Conservation (phyloP, 805 yeast species). For the Metschnikowia drakensbergensis region DNA sequence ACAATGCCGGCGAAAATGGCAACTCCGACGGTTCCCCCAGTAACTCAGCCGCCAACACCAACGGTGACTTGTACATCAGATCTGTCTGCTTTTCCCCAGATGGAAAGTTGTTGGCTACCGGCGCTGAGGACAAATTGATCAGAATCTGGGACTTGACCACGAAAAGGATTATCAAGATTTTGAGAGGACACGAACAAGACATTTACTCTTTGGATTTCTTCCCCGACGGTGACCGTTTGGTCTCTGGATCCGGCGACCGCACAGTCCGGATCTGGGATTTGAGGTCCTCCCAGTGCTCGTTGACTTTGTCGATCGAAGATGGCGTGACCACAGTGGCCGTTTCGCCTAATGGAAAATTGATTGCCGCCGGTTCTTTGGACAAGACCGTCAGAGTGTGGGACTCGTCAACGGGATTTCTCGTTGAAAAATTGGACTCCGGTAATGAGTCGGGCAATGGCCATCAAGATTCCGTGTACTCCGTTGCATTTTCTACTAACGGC, state of each 20-base stretch:
- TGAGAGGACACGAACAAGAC: conserved; percentile 96
- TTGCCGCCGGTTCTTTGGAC: conserved; percentile 96
- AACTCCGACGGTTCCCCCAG: conserved; percentile 22
- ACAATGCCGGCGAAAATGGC: conserved; percentile 38
- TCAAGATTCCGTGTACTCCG: conserved; percentile 92
- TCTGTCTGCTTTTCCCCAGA: conserved; percentile 97
- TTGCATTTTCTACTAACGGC: conserved; percentile 88
- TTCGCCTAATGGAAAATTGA: conserved; percentile 88
- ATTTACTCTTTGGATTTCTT: conserved; percentile 92
- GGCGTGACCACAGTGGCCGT: conserved; percentile 98
- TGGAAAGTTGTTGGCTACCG: conserved; percentile 87
- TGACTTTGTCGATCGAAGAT: conserved; percentile 88
- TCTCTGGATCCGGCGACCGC: conserved; percentile 94
- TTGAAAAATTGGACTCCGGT: conserved; percentile 88
- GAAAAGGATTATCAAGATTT: conserved; percentile 76
- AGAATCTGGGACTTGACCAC: conserved; percentile 94
- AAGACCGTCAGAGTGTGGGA: conserved; percentile 97
- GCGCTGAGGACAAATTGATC: conserved; percentile 85
- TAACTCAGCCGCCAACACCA: conserved; percentile 53
- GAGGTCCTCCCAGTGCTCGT: conserved; percentile 80
- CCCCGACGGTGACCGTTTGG: conserved; percentile 89
- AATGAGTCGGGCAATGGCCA: conserved; percentile 89
- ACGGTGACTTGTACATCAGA: conserved; percentile 86
- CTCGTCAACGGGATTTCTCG: conserved; percentile 83
- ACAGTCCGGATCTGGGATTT: conserved; percentile 97